These are phyloP conservation scores for Kluyveromyces sp. DNA, from an alignment of 1,139 yeast genomes.

Conservation along the genomic window DNA sequence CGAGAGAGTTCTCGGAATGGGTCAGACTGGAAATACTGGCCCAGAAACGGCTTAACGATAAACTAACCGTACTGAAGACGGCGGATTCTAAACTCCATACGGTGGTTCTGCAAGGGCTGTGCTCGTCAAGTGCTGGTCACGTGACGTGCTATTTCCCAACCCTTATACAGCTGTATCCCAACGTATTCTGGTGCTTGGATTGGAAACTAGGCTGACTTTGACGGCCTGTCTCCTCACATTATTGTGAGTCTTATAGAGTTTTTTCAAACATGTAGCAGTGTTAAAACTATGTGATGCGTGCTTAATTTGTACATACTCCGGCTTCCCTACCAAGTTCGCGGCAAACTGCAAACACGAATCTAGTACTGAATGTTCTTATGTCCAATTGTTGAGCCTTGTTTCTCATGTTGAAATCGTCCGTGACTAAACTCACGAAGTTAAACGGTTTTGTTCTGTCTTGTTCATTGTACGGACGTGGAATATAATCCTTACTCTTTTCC, in stretches of 20 bases:
- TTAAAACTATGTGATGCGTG: not conserved
- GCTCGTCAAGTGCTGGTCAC: not conserved
- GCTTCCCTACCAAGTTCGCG: constrained; percentile 24
- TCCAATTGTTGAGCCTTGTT: constrained; percentile 57
- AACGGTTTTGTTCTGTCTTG: constrained; percentile 36
- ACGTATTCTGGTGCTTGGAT: constrained; percentile 17
- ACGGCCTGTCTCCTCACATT: not conserved
- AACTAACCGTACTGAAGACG: constrained; percentile 1
- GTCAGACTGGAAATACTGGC: not conserved
- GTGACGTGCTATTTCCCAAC: not conserved
- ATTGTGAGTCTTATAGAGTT: too few species aligned
- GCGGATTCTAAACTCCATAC: not conserved
- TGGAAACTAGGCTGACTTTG: constrained; percentile 16
- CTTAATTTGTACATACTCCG: constrained; percentile 26
- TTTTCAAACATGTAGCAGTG: too few species aligned
- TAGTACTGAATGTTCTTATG: constrained; percentile 35
- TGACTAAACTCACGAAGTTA: constrained; percentile 54
- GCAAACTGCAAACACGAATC: constrained; percentile 30
- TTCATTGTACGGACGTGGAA: constrained; percentile 15
- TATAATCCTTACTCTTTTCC: constrained; percentile 10
- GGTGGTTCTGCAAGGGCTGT: constrained; percentile 1
- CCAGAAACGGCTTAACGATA: not conserved
- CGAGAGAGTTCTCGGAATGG: not conserved
- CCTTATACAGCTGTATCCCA: constrained; percentile 10
- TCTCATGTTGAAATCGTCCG: constrained; percentile 70